Conservation (phyloP, 192 early-diverging fungal species). For the Backusella morwellensis region DNA sequence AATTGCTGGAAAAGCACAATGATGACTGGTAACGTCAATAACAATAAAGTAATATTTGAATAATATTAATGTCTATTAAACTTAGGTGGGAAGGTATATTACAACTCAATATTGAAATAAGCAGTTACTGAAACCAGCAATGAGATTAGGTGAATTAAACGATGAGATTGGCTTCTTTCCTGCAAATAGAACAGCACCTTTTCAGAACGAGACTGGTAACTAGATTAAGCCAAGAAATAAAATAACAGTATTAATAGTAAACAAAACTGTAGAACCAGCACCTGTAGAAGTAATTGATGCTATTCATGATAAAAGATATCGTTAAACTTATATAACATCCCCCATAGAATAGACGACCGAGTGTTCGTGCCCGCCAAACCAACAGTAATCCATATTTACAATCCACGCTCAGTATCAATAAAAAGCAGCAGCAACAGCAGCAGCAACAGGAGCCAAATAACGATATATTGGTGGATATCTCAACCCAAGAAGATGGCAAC, state of each 20-base stretch:
- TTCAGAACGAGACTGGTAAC: not conserved
- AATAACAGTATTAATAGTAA: not conserved
- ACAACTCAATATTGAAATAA: not conserved
- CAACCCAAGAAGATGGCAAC: not conserved
- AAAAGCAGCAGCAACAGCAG: not conserved
- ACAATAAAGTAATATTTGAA: not conserved
- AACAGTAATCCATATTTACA: not conserved
- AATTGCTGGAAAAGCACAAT: slow-evolving; percentile 36
- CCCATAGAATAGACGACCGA: not conserved
- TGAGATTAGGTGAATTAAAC: slow-evolving; percentile 28
- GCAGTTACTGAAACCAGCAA: not conserved
- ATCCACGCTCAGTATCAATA: not conserved
- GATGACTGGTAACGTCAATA: slow-evolving; percentile 32
- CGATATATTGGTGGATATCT: not conserved
- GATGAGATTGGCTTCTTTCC: slow-evolving; percentile 40
- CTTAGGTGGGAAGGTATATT: slow-evolving; percentile 26
- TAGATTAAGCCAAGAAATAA: not conserved
- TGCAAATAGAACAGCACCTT: slow-evolving; percentile 30
- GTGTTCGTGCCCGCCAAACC: not conserved
- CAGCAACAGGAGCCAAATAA: not conserved
- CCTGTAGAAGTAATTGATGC: not conserved
- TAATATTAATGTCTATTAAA: not conserved
- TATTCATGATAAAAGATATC: not conserved
- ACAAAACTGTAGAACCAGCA: not conserved
- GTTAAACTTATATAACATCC: not conserved